Percentiles rank a stretch among this genome's conserved stretches.
Conservation (phyloP, 345 rosid genomes). For the Carallia brachiata region DNA sequence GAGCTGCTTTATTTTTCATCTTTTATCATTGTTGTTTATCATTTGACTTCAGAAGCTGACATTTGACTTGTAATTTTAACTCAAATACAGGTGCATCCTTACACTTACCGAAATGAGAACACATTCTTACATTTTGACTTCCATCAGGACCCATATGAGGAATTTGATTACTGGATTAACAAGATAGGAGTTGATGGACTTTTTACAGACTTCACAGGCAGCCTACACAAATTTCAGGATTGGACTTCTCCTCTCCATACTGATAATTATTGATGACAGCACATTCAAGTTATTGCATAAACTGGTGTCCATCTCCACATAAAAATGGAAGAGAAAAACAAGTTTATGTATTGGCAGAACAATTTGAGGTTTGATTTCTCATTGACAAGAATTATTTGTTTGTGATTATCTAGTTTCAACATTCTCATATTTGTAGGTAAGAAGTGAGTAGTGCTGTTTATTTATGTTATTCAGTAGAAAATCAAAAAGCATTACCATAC, state of each 20-base stretch:
- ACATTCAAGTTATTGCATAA: conserved; percentile 42
- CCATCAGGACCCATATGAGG: conserved; percentile 69
- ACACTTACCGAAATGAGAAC: conserved; percentile 80
- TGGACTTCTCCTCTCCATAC: conserved; percentile 43
- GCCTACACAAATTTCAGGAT: conserved; percentile 69
- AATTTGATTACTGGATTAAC: conserved; percentile 78
- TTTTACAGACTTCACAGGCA: conserved; percentile 91
- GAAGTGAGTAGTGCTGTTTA: too few species aligned
- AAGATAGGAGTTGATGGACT: conserved; percentile 80
- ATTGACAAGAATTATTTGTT: too few species aligned
- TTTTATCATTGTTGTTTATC: neutral
- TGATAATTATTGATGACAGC: conserved; percentile 10
- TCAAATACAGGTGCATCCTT: conserved; percentile 73
- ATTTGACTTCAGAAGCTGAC: neutral
- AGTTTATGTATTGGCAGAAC: neutral
- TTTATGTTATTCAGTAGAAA: too few species aligned
- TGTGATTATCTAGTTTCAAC: too few species aligned
- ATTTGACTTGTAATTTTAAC: neutral
- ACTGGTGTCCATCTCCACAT: conserved; percentile 36
- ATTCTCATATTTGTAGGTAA: too few species aligned
- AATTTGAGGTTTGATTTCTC: too few species aligned
- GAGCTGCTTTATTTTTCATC: neutral
- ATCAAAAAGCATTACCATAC: too few species aligned
- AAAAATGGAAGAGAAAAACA: conserved; percentile 21
- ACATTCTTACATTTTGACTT: conserved; percentile 57